Base-by-base conservation (phyloP, 2,329 filamentous ascomycete species). In the Aspergillus sergii region DNA sequence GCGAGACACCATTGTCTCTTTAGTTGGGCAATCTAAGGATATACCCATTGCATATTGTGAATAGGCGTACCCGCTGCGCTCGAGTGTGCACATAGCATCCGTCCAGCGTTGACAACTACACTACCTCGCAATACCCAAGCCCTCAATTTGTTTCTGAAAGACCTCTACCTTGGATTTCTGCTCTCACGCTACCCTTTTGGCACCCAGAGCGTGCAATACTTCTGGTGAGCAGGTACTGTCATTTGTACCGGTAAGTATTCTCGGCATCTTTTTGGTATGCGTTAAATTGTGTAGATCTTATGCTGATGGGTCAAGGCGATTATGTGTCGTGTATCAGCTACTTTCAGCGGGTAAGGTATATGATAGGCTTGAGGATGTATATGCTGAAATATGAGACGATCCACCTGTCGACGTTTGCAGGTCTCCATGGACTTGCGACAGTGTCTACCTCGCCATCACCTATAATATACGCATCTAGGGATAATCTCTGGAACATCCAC, bases 191-290 rank as follows among this genome's bases (percentile, higher is more conserved):
- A 54, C 43, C 12, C 39, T 57, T 54, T 62, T 41, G 50, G 58
- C 48, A 43, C 39, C 26, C 51, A 46, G 53, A 60, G 48, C 50
- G 60, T 55, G 55, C 60, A 64, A 55, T 60, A 36, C 50, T 62
- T 36, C 34, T 46, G 41, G 59, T 50, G 58, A 54, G 57, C 53
- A 34, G 34, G 50, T 58, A 56, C 43, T 61, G 53, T 62, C 56
- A 61, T 48, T 34, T 51, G 43, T 53, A n/a, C 59, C 62, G 63
- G 66, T 67, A 19, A 59, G 64, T 62, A 12, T 39, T 43, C 26
- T 19, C n/a, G n/a, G 11, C 9, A 36, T 23, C 11, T 26, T 21
- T 9, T 26, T 2, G 19, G 32, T 9, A 19, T 34, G 16, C 32
- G n/a, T 10, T 16, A 8, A 1, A 10, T 11, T 39, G 14, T 39